These are phyloP conservation scores for Wickerhamomyces sp. DNA, from an alignment of 1,139 yeast species.

Conservation along the genomic window DNA sequence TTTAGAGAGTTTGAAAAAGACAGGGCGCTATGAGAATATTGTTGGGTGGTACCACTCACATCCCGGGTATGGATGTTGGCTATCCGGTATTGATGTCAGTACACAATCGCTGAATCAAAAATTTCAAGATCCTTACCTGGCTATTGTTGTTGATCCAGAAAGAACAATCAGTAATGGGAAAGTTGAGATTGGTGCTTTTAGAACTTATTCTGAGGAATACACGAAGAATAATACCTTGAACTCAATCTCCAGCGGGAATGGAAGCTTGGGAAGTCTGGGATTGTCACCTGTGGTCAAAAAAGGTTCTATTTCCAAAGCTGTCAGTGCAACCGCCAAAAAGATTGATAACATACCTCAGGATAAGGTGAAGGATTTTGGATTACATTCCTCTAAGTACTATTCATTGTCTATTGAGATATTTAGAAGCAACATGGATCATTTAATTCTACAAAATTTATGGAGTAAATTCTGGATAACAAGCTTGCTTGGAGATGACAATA, in stretches of 20 bases:
- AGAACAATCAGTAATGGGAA: constrained; percentile 59
- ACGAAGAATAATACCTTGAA: constrained; percentile 13
- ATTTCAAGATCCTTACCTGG: constrained; percentile 88
- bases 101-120: constrained; percentile 83
- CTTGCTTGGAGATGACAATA: constrained; percentile 20
- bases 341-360: constrained; percentile 34
- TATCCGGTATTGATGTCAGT: constrained; percentile 84
- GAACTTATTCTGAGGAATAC: constrained; percentile 60
- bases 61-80: constrained; percentile 96
- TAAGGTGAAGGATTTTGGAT: constrained; percentile 61
- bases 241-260: neutral
- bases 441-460: constrained; percentile 42
- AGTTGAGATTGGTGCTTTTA: constrained; percentile 87
- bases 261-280: constrained; percentile 11
- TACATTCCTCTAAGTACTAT: constrained; percentile 67
- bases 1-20: constrained; percentile 52
- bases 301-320: constrained; percentile 4
- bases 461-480: constrained; percentile 46
- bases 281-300: constrained; percentile 11
- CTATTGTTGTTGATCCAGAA: constrained; percentile 82
- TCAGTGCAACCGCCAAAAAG: neutral
- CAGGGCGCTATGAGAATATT: constrained; percentile 53
- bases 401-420: constrained; percentile 62
- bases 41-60: constrained; percentile 97
- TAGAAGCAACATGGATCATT: constrained; percentile 48